Conservation (phyloP, 257 asterid genomes). For the Nicotiana attenuata region DNA sequence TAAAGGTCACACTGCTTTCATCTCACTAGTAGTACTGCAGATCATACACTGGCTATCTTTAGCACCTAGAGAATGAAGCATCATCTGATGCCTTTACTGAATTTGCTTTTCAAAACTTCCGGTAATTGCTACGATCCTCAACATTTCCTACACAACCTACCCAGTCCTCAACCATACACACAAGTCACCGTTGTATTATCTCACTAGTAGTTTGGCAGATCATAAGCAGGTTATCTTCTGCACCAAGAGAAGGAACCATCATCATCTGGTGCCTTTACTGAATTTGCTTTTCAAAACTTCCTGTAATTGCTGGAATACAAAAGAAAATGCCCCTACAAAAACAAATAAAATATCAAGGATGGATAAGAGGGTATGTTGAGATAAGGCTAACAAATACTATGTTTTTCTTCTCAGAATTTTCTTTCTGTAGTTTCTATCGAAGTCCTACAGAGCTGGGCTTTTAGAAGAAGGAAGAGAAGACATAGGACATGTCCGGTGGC, state of each 20-base stretch:
- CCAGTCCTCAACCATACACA: too few relatives aligned
- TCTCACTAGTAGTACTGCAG: not conserved
- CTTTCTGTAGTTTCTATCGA: too few relatives aligned
- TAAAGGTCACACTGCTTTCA: too few relatives aligned
- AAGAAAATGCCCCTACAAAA: constrained; percentile 47
- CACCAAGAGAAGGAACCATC: constrained; percentile 13
- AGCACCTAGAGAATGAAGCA: constrained; percentile 15
- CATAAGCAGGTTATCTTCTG: constrained; percentile 11
- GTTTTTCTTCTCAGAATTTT: too few relatives aligned
- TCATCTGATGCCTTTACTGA: constrained; percentile 29
- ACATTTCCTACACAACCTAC: too few relatives aligned
- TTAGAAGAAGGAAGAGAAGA: not conserved
- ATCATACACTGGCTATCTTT: constrained; percentile 8
- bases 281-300: constrained; percentile 39
- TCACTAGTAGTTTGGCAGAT: not conserved
- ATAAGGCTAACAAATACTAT: not conserved
- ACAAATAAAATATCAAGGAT: not conserved
- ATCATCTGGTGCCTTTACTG: constrained; percentile 26
- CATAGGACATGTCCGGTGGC: not conserved
- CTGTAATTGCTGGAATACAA: constrained; percentile 50
- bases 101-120: constrained; percentile 37
- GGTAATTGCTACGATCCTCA: constrained; percentile 41
- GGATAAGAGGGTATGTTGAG: not conserved
- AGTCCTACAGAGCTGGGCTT: not conserved
- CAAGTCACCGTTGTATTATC: too few relatives aligned